Conservation (phyloP, 805 yeast species). For the Middelhovenomyces tepae region DNA sequence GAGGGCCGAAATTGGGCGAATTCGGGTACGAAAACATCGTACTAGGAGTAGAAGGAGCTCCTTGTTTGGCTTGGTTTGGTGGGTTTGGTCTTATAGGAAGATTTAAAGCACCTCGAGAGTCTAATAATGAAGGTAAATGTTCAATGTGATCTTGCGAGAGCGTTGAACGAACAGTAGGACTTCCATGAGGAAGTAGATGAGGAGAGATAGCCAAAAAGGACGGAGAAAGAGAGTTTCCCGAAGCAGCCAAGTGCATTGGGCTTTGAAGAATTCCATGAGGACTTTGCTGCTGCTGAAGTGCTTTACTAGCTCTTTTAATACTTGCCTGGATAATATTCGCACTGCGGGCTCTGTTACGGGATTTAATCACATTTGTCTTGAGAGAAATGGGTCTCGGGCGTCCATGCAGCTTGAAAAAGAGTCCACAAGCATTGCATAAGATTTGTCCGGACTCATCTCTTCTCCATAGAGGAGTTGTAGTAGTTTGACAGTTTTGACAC, state of each 20-base stretch:
- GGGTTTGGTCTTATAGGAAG: too few relatives aligned
- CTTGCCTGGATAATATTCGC: not conserved
- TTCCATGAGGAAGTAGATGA: too few relatives aligned
- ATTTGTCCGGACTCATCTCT: constrained; percentile 88
- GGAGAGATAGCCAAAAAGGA: too few relatives aligned
- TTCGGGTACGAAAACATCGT: too few relatives aligned
- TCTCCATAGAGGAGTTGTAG: constrained; percentile 92
- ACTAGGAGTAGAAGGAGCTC: too few relatives aligned
- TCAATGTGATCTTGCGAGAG: too few relatives aligned
- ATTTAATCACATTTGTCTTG: constrained; percentile 87
- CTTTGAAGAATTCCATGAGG: not conserved
- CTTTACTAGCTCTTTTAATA: not conserved
- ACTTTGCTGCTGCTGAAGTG: not conserved
- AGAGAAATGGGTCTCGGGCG: constrained; percentile 85
- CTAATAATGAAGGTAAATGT: too few relatives aligned
- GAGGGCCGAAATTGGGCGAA: too few relatives aligned
- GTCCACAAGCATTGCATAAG: constrained; percentile 89
- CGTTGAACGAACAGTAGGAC: not conserved
- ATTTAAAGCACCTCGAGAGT: too few relatives aligned
- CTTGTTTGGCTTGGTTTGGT: too few relatives aligned
- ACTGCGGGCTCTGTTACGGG: constrained; percentile 53
- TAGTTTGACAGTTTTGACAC: constrained; percentile 86
- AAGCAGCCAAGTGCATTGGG: not conserved
- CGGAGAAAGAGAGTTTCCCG: too few relatives aligned
- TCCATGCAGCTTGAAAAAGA: constrained; percentile 82